Evolutionary conservation across 148 eudicot species (phyloP).

Genomic region (Mesembryanthemum crystallinum): DNA sequence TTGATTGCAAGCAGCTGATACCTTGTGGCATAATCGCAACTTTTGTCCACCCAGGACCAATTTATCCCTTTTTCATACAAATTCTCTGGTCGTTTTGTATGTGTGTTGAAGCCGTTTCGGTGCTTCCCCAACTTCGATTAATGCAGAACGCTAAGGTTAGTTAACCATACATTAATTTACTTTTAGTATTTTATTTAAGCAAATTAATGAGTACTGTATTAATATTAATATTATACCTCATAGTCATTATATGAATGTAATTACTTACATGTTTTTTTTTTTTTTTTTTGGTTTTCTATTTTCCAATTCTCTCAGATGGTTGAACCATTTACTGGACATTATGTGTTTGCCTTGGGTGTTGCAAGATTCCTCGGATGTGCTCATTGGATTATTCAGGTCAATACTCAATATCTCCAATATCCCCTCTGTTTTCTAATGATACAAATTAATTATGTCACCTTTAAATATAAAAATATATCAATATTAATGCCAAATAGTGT

Average conservation of each 20-base stretch:
- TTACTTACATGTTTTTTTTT: neutral
- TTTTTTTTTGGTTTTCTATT: neutral
- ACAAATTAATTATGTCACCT: too few species aligned
- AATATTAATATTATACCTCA: too few species aligned
- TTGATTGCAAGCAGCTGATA: slow-evolving; percentile 38
- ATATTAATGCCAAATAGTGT: too few species aligned
- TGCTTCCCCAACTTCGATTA: slow-evolving; percentile 79
- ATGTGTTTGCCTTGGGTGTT: slow-evolving; percentile 85
- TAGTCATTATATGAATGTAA: too few species aligned
- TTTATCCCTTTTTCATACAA: slow-evolving; percentile 20
- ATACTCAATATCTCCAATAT: too few species aligned
- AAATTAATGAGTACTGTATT: too few species aligned
- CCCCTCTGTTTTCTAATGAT: too few species aligned
- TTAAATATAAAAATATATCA: too few species aligned
- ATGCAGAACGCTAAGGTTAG: slow-evolving; percentile 83
- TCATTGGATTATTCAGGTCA: slow-evolving; percentile 87
- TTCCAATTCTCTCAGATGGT: slow-evolving; percentile 49
- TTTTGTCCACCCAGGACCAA: slow-evolving; percentile 48
- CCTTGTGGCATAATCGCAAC: slow-evolving; percentile 57
- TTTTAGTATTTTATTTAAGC: too few species aligned
- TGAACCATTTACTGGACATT: slow-evolving; percentile 83
- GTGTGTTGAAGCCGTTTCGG: slow-evolving; percentile 71
- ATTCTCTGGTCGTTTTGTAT: slow-evolving; percentile 66
- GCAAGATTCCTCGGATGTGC: slow-evolving; percentile 83
- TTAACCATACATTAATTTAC: too few species aligned